Evolutionary conservation across 208 protist species (phyloP), one percentile per base, ranked within the genome.

Genomic region (Trypanosoma caninum): DNA sequence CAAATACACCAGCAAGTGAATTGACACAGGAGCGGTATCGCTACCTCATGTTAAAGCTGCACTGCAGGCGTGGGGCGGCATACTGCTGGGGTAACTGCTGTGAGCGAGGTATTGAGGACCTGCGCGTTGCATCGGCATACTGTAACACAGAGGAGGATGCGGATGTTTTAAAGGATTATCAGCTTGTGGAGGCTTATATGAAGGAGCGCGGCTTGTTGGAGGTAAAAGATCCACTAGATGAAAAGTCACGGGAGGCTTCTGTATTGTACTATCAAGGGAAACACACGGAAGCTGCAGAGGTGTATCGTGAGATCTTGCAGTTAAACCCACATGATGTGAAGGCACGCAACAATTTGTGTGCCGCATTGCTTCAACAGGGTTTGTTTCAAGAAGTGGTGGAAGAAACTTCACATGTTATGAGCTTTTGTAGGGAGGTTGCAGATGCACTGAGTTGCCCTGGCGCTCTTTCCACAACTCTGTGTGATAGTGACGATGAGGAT

Each of bases 21-120:
- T 72, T 92, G 28, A 92, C 91, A 30, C 87, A 94, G 69, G 88
- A 95, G 28, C 78, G 91, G 31, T 97, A 95, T 65, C 80, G 87
- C 9, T 56, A 68, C 35, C 77, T 93, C 22, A 91, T 97, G 84
- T 91, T 87, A 51, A 93, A 88, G 61, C 75, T 94, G 50, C 78
- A 95, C 60, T 69, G 79, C 6, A 72, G 91, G 10, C 84, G 91
- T 31, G 87, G 84, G n/a, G 83, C 87, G 33, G 91, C 89, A 18
- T 77, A 91, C 51, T 80, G 79, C 62, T 97, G 91, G 89, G 58
- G 61, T 2, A 82, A 80, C 23, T 81, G 92, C 51, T 71, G 82
- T 55, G 56, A 65, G 14, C 52, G 57, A 25, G 89, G 79, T 35
- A 57, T 89, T 52, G 65, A 89, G 22, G 91, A 97, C 60, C 63